Base-by-base conservation (phyloP, 192 early-diverging fungal species). In the Helicostylum pulchrum region DNA sequence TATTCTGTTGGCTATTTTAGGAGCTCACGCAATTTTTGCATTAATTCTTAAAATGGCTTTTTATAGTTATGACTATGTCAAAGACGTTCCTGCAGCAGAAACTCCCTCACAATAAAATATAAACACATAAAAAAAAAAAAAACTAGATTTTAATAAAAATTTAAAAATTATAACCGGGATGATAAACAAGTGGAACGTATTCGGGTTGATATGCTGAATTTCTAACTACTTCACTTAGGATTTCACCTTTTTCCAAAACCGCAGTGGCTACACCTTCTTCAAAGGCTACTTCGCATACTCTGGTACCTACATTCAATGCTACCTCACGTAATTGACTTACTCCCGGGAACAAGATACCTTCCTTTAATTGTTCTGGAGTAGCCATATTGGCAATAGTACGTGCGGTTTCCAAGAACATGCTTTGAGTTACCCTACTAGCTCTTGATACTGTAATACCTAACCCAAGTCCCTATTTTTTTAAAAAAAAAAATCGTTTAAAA, bases 301-400 rank as follows among this genome's bases (percentile, higher is more conserved):
- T 90, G 0, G 89, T 85, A 30, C 94, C 91, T 7, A 98, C 82
- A 72, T 87, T 74, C 1, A 90, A 85, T 43, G 87, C 90, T 14
- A 91, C 87, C 51, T 92, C 85, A 56, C 96, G 90, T 64, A 98
- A 95, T 48, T 94, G 88, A 32, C 79, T 81, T 44, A 98, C 72
- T 51, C 82, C 79, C 11, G 96, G 96, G 74, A 94, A 98, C 44
- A 98, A 76, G 44, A 91, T 76, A 51, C 88, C 85, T 59, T 86
- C 71, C 20, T 70, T 70, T 1, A 61, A 79, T 79, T 98, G 94
- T 47, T 91, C 81, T 0, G 61, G 42, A 5, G 80, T 89, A 43
- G 97, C 75, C 15, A 89, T 81, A 52, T 88, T 77, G 10, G 96
- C 84, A 21, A 97, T 86, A 17, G 91, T 82, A 49, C 83, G 85